Percentiles rank a stretch among this genome's conserved stretches.
These are phyloP conservation scores for Exophiala sideris DNA, from an alignment of 2,329 filamentous ascomycete genomes.

Conservation along the genomic window DNA sequence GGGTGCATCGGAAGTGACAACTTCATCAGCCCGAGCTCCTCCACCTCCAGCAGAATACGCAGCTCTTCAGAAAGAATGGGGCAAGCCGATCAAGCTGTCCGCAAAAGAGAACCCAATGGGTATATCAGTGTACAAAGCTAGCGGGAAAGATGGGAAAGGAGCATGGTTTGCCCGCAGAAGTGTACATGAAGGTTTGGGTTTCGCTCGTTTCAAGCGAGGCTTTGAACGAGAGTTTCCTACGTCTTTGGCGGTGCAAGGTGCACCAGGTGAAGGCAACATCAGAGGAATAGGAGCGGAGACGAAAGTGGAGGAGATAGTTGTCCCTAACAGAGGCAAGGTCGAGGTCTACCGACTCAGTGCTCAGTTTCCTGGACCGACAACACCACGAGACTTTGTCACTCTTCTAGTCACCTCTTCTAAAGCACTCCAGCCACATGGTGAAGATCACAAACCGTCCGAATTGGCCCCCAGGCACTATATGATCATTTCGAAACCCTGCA, in stretches of 20 bases:
- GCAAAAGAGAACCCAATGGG: conserved; percentile 70
- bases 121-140: conserved; percentile 76
- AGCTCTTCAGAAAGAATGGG: conserved; percentile 75
- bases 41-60: conserved; percentile 53
- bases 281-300: conserved; percentile 82
- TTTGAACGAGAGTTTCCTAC: conserved; percentile 77
- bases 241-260: conserved; percentile 67
- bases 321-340: conserved; percentile 34
- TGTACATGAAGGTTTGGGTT: conserved; percentile 73
- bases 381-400: conserved; percentile 83
- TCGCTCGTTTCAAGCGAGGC: conserved; percentile 72
- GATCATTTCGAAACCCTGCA: conserved; percentile 80
- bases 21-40: conserved; percentile 50
- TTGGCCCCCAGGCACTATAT: conserved; percentile 66
- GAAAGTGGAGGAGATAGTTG: conserved; percentile 61
- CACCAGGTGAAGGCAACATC: conserved; percentile 70
- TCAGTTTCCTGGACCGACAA: conserved; percentile 83
- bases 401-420: conserved; percentile 65
- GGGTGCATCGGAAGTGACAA: conserved; percentile 51
- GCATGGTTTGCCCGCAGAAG: conserved; percentile 87
- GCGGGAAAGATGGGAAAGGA: conserved; percentile 74
- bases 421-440: conserved; percentile 33
- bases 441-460: conserved; percentile 26
- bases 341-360: conserved; percentile 80
- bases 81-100: conserved; percentile 73